phyloP scores from a whole-genome alignment of 495 filamentous ascomycete species.

The Peziza echinospora region DNA sequence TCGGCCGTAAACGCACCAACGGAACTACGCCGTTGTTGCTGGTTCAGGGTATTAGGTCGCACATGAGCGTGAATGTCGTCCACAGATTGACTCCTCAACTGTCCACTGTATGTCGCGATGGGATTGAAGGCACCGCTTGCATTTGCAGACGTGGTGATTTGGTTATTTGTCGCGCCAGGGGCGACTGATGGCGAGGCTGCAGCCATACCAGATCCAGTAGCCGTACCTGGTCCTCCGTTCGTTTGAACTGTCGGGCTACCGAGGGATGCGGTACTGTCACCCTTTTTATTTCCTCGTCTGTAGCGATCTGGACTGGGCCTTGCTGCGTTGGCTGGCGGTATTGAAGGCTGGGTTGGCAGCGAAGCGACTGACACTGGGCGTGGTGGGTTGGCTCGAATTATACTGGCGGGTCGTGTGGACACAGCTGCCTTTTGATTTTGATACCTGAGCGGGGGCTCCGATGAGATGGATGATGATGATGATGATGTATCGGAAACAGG shows the following conservation, averaged over 20 bases:
- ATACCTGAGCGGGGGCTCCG: conserved; percentile 19
- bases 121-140: conserved; percentile 12
- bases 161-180: conserved; percentile 18
- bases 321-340: conserved; percentile 26
- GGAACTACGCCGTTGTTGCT: conserved; percentile 18
- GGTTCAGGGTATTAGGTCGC: conserved; percentile 9
- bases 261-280: conserved; percentile 4
- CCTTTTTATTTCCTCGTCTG: conserved; percentile 29
- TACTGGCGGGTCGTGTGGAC: no score
- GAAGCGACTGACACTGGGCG: conserved; percentile 32
- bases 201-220: conserved; percentile 25
- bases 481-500: conserved; percentile 40
- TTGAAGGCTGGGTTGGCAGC: conserved; percentile 25
- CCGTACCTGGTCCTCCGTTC: conserved; percentile 20
- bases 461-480: conserved; percentile 29
- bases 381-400: conserved; percentile 18
- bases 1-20: conserved; percentile 24
- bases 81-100: conserved; percentile 20
- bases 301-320: conserved; percentile 50
- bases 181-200: conserved; percentile 12
- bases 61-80: conserved; percentile 25
- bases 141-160: conserved; percentile 2
- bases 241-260: neutral
- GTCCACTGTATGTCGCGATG: conserved; percentile 20
- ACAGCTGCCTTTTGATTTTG: conserved; percentile 6